Evolutionary conservation across 352 stramenopile species (phyloP).

Genomic region (Nothophytophthora sp.): DNA sequence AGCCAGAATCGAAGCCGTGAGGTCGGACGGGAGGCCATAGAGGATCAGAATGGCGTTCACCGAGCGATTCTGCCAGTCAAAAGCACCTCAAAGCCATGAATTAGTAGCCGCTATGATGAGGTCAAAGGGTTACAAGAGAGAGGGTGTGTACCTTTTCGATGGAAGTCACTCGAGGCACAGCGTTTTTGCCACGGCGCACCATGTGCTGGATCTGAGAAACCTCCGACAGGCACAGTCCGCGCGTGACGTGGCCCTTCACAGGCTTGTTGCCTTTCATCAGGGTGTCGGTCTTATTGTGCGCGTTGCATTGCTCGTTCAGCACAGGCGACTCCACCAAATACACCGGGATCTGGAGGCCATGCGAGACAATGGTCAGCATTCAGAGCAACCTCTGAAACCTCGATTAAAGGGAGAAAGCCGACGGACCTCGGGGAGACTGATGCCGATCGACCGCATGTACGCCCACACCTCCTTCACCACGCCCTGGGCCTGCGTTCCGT

Average conservation of each 20-base stretch:
- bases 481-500: constrained; percentile 33
- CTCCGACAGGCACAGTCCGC: constrained; percentile 57
- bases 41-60: constrained; percentile 76
- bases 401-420: not conserved
- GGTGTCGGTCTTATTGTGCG: constrained; percentile 27
- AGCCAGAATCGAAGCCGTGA: constrained; percentile 67
- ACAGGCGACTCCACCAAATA: constrained; percentile 63
- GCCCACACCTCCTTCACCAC: constrained; percentile 70
- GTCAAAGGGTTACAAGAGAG: not conserved
- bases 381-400: too few relatives aligned
- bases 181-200: constrained; percentile 35
- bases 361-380: too few relatives aligned
- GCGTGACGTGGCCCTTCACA: constrained; percentile 39
- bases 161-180: constrained; percentile 40
- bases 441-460: constrained; percentile 71
- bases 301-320: constrained; percentile 49
- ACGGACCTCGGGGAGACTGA: constrained; percentile 52
- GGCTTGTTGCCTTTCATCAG: constrained; percentile 33
- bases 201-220: constrained; percentile 58
- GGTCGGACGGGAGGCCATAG: constrained; percentile 69
- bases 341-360: constrained; percentile 65
- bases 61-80: constrained; percentile 43
- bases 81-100: too few relatives aligned
- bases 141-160: constrained; percentile 49
- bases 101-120: constrained; percentile 1